Evolutionary conservation across 225 moss, liverwort and hornwort species (phyloP), one percentile per base, ranked within the genome.

Genomic region (Antitrichia curtipendula): DNA sequence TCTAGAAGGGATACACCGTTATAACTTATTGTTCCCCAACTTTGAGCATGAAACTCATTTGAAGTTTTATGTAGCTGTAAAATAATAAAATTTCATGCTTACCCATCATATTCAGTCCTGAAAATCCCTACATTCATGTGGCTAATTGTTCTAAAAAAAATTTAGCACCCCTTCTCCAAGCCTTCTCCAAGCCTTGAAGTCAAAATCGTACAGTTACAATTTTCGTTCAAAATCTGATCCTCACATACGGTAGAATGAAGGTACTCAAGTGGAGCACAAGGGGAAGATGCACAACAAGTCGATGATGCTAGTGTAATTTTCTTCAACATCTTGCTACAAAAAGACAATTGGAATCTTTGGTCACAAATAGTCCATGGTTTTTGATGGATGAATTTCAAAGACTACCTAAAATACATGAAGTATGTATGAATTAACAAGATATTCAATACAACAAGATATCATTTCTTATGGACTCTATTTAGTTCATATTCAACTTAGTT

Each of bases 91-190:
- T 23, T 23, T 57, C 29, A 71, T 28, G 3, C 28, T 72, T 45
- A 6, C 3, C 6, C 17, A 17, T 28, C 0, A 17, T 6, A 17
- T 45, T 72, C 1, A 73, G 0, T 31, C 18, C 0, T 18, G 0
- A 31, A 6, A 45, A 47, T 73, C 19, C 31, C 73, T 45, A 27
- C 15, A 41, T 41, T 22, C 0, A 0, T 41, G 16, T 2, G 1
- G 4, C 13, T 13, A 68, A 8, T 24, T 25, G 15, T 41, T 41
- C 5, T n/a, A n/a, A n/a, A n/a, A n/a, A n/a, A n/a, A n/a, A n/a
- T n/a, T n/a, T n/a, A n/a, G n/a, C n/a, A n/a, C n/a, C n/a, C n/a
- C n/a, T n/a, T n/a, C n/a, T n/a, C n/a, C n/a, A n/a, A n/a, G n/a
- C n/a, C n/a, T n/a, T n/a, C n/a, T n/a, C n/a, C n/a, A n/a, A 27